Evolutionary conservation across 2,329 filamentous ascomycete species (phyloP).

Genomic region (Didymella sp.): DNA sequence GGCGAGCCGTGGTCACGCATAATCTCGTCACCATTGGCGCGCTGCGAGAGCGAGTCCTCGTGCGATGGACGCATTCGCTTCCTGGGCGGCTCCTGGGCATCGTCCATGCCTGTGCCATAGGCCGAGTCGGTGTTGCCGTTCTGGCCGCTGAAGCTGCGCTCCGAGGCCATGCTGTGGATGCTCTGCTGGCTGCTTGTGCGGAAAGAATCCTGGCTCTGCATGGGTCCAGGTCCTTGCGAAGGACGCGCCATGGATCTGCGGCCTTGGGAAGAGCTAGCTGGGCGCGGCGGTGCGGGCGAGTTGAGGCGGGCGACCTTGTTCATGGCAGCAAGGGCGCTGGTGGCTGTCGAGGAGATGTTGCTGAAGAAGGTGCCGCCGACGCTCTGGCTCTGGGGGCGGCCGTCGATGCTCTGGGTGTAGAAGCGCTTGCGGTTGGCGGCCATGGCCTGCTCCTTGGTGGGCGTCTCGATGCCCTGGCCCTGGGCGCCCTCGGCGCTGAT

Average conservation of each 20-base stretch:
- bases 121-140: slow-evolving; percentile 66
- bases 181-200: slow-evolving; percentile 82
- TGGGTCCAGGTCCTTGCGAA: slow-evolving; percentile 57
- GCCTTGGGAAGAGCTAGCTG: slow-evolving; percentile 67
- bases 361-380: slow-evolving; percentile 92
- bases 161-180: slow-evolving; percentile 71
- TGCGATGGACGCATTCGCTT: slow-evolving; percentile 70
- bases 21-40: slow-evolving; percentile 57
- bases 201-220: slow-evolving; percentile 69
- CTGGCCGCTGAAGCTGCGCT: slow-evolving; percentile 70
- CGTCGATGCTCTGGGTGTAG: slow-evolving; percentile 78
- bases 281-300: slow-evolving; percentile 73
- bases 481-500: slow-evolving; percentile 78
- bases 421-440: slow-evolving; percentile 87
- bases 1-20: slow-evolving; percentile 69
- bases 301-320: slow-evolving; percentile 91
- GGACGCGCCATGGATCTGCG: slow-evolving; percentile 74
- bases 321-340: slow-evolving; percentile 91
- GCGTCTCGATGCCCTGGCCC: slow-evolving; percentile 84
- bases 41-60: slow-evolving; percentile 50
- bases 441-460: slow-evolving; percentile 99
- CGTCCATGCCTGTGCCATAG: slow-evolving; percentile 65
- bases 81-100: slow-evolving; percentile 76
- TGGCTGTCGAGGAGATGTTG: slow-evolving; percentile 92
- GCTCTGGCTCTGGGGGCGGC: slow-evolving; percentile 66